These are phyloP conservation scores for Strobilomyces dryophilus DNA, from an alignment of 768 basidiomycete genomes.

Conservation along the genomic window DNA sequence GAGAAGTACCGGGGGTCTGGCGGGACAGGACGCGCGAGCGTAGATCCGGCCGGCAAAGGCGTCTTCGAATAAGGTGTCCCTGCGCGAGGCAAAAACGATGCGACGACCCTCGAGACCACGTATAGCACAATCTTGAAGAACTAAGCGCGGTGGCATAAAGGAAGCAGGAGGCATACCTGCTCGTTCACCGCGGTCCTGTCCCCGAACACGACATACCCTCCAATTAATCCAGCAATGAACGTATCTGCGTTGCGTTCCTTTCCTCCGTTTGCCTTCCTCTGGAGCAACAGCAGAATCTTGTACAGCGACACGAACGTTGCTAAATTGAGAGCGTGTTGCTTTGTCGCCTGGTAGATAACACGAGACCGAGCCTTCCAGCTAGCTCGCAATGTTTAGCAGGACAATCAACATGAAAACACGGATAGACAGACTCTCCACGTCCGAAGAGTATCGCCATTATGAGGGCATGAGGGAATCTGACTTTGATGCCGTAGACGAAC, in stretches of 20 bases:
- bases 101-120: slow-evolving; percentile 87
- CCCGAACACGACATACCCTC: slow-evolving; percentile 88
- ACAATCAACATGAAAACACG: background rate
- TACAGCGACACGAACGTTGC: slow-evolving; percentile 93
- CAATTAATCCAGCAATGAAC: slow-evolving; percentile 88
- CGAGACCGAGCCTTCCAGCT: slow-evolving; percentile 71
- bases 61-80: slow-evolving; percentile 48
- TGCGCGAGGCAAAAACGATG: slow-evolving; percentile 86
- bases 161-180: slow-evolving; percentile 54
- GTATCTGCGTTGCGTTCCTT: slow-evolving; percentile 81
- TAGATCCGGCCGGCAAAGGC: slow-evolving; percentile 36
- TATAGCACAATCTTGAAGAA: slow-evolving; percentile 85
- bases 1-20: slow-evolving; percentile 85
- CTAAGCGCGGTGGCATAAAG: slow-evolving; percentile 6
- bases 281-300: slow-evolving; percentile 80
- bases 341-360: slow-evolving; percentile 79
- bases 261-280: slow-evolving; percentile 75
- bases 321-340: slow-evolving; percentile 86
- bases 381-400: slow-evolving; percentile 8
- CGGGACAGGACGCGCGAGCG: slow-evolving; percentile 64
- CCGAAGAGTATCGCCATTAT: slow-evolving; percentile 96
- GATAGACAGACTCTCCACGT: slow-evolving; percentile 71
- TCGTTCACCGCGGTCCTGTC: slow-evolving; percentile 86
- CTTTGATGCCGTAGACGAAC: slow-evolving; percentile 85
- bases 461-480: slow-evolving; percentile 92